Conservation (phyloP, 140 eudicot species). For the Anethum foeniculum region DNA sequence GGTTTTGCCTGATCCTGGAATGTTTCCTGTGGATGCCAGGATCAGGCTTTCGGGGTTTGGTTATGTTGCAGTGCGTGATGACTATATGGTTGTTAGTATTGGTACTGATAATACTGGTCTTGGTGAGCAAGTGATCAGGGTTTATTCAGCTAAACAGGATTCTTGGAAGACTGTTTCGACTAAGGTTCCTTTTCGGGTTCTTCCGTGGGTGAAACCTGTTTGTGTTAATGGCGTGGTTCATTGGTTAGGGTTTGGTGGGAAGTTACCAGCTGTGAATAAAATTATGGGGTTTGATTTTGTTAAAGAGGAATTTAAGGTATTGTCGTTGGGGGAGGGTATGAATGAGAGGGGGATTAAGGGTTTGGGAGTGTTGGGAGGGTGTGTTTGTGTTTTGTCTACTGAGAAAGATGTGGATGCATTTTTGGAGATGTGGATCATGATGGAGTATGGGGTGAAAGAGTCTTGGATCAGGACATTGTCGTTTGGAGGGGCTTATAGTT, state of each 20-base stretch:
- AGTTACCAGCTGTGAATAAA: neutral
- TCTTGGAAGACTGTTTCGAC: slow-evolving; percentile 4
- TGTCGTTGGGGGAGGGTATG: neutral
- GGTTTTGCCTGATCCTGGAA: slow-evolving; percentile 11
- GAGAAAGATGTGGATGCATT: neutral
- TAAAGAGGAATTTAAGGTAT: neutral
- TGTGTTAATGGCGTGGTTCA: slow-evolving; percentile 10
- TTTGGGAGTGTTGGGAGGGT: slow-evolving; percentile 4
- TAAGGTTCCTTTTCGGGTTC: slow-evolving; percentile 7
- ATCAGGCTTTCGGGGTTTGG: slow-evolving; percentile 9
- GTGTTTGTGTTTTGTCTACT: slow-evolving; percentile 2
- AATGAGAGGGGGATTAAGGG: slow-evolving; percentile 7
- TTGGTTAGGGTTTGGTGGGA: slow-evolving; percentile 15
- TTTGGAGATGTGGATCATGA: slow-evolving; percentile 11
- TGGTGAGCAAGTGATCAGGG: neutral
- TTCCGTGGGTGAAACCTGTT: slow-evolving; percentile 1
- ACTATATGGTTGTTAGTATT: slow-evolving; percentile 1
- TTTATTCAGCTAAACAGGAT: neutral
- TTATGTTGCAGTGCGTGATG: neutral
- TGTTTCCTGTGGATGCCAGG: neutral
- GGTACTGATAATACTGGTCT: slow-evolving; percentile 10
- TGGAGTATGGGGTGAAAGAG: slow-evolving; percentile 9
- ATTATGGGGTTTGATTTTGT: slow-evolving; percentile 9
- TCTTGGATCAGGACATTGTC: slow-evolving; percentile 8
- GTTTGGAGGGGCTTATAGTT: neutral